A percentile compares a stretch with the other conserved stretches of the same genome.
phyloP scores from a whole-genome alignment of 2,329 filamentous ascomycete genomes.

The Talaromyces marneffei region DNA sequence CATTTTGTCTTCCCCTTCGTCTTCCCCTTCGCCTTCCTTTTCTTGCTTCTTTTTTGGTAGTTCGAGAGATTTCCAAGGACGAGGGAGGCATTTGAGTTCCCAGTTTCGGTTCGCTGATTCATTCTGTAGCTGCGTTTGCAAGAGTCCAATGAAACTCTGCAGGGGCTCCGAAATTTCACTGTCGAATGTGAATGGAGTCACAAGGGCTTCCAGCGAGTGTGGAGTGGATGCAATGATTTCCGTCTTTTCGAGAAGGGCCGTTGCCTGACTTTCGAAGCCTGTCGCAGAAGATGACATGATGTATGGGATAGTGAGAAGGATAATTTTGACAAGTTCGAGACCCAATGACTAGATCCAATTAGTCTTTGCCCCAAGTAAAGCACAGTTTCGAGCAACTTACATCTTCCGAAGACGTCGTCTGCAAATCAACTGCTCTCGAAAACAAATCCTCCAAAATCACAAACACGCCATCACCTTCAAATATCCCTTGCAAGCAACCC shows the following conservation, averaged over 20 bases:
- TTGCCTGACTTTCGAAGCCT: slow-evolving; percentile 66
- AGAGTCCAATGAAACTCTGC: slow-evolving; percentile 68
- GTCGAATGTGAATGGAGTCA: slow-evolving; percentile 71
- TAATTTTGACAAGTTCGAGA: slow-evolving; percentile 90
- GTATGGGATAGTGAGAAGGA: slow-evolving; percentile 90
- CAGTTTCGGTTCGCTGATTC: slow-evolving; percentile 66
- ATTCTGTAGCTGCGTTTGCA: slow-evolving; percentile 77
- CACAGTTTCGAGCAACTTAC: slow-evolving; percentile 47
- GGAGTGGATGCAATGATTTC: slow-evolving; percentile 88
- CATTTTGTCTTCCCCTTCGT: background rate
- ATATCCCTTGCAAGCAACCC: slow-evolving; percentile 73
- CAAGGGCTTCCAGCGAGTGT: slow-evolving; percentile 74
- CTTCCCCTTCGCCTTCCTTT: slow-evolving; percentile 16
- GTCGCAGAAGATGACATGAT: slow-evolving; percentile 68
- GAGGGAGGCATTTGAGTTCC: slow-evolving; percentile 61
- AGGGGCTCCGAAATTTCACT: slow-evolving; percentile 55
- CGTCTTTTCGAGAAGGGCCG: slow-evolving; percentile 81
- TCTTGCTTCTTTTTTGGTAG: slow-evolving; percentile 21
- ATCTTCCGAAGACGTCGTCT: slow-evolving; percentile 89
- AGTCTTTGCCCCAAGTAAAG: background rate
- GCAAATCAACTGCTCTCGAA: slow-evolving; percentile 79
- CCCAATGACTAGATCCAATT: slow-evolving; percentile 48
- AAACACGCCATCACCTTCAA: slow-evolving; percentile 81
- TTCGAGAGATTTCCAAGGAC: slow-evolving; percentile 44
- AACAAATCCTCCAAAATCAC: slow-evolving; percentile 85